Base-by-base conservation (phyloP, 345 rosid species). In the Eucalyptus marginata region DNA sequence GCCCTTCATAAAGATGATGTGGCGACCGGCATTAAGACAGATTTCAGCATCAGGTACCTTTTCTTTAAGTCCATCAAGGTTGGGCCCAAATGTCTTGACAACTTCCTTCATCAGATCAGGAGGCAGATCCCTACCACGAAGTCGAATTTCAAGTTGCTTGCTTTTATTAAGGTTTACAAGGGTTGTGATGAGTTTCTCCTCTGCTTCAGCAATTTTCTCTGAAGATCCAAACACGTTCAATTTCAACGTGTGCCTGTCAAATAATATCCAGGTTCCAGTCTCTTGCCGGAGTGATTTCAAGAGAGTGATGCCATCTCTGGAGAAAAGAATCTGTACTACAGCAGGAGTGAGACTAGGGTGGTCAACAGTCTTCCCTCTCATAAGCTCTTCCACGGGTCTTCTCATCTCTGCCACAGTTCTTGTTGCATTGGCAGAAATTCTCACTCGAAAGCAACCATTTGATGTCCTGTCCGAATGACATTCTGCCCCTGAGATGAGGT, bases 341-440 rank as follows among this genome's bases (percentile, higher is more conserved):
- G 90, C 66, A 36, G 93, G 95, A 85, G 92, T 94, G 87, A 97
- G 95, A 91, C 91, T 89, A 87, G 91, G 92, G 90, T 94, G 95
- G 62, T 93, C 91, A 50, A 97, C 86, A 22, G 88, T 93, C 91
- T 90, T 94, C 36, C 99, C 99, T 92, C 91, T 94, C 93, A 94
- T 92, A 85, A 97, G 95, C 92, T 93, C 95, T 92, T 97, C 99
- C 47, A 97, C 94, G 6, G 94, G 95, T 90, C 93, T 92, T 89
- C 99, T 94, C 93, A 96, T 90, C 91, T 95, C 99, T n/a, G 98
- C 97, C 43, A 95, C 95, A 36, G 90, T 94, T 93, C 92, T 95
- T 87, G 97, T 97, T 62, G 97, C 98, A 92, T 93, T 93, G 88
- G 98, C 95, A 88, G 93, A 93, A 81, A 97, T 93, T 90, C 87